Conservation (phyloP, 331 rosid species). For the Pyrus hybrid region DNA sequence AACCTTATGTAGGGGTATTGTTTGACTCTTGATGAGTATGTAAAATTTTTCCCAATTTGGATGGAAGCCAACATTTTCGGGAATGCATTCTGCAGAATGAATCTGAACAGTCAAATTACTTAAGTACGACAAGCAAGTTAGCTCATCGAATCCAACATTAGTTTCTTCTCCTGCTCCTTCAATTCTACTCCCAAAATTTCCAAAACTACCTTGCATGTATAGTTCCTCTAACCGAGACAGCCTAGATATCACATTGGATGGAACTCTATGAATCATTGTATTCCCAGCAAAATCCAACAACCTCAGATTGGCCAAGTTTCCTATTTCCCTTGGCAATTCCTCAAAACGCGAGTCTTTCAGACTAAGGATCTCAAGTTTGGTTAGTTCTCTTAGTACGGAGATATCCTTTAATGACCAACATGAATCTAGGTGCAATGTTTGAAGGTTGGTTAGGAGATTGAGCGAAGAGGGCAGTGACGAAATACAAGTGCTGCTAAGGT, state of each 20-base stretch:
- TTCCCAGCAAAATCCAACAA: not conserved
- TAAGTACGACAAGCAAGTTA: conserved; percentile 19
- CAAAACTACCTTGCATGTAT: not conserved
- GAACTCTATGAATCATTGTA: not conserved
- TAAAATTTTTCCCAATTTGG: conserved; percentile 7
- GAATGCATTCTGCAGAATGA: not conserved
- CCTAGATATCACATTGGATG: not conserved
- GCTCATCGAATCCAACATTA: conserved; percentile 19
- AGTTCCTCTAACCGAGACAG: not conserved
- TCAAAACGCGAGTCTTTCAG: not conserved
- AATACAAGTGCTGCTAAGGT: not conserved
- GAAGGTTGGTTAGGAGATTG: not conserved
- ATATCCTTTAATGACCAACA: not conserved
- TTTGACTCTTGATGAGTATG: not conserved
- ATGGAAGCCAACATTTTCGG: not conserved
- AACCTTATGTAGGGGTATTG: not conserved
- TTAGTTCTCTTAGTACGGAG: not conserved
- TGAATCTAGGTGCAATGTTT: not conserved
- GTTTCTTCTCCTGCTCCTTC: not conserved
- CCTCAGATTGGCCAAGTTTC: not conserved
- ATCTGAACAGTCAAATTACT: conserved; percentile 14
- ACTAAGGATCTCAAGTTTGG: not conserved
- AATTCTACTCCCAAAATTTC: not conserved
- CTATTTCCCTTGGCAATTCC: not conserved
- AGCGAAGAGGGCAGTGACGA: not conserved